Percentiles rank a stretch among this genome's conserved stretches.
Evolutionary conservation across 2,329 filamentous ascomycete genomes (phyloP).

Genomic region (Colletotrichum spinosum): DNA sequence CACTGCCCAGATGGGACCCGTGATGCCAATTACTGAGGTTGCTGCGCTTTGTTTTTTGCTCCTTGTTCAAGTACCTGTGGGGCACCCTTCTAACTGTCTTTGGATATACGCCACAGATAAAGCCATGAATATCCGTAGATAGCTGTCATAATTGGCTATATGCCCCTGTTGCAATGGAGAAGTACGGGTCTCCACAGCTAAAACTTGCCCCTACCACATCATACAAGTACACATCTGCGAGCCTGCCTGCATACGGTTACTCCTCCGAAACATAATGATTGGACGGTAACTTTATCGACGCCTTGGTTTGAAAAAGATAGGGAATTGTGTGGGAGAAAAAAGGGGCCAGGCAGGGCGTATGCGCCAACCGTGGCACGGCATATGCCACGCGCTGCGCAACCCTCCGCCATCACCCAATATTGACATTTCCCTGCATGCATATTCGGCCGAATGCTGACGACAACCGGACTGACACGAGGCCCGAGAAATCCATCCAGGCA

Average conservation of each 20-base stretch:
- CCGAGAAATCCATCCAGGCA: not conserved
- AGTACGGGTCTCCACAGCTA: no score
- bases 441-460: conserved; percentile 17
- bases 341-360: conserved; percentile 4
- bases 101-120: no score
- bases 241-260: conserved; percentile 12
- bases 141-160: no score
- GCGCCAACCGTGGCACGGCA: conserved; percentile 24
- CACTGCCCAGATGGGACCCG: conserved; percentile 13
- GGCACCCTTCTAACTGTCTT: no score
- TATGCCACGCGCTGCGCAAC: conserved; percentile 34
- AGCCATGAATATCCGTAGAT: no score
- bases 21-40: not conserved
- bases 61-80: no score
- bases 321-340: not conserved
- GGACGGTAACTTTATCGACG: not conserved
- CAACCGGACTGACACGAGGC: conserved; percentile 4
- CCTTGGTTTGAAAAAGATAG: not conserved
- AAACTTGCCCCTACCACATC: no score
- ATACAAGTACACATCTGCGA: not conserved
- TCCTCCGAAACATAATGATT: not conserved
- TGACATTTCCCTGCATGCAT: conserved; percentile 27
- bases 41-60: no score
- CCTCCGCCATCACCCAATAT: conserved; percentile 32
- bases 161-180: no score